Conservation (phyloP, 768 basidiomycete species). For the Leccinum truebloodii region DNA sequence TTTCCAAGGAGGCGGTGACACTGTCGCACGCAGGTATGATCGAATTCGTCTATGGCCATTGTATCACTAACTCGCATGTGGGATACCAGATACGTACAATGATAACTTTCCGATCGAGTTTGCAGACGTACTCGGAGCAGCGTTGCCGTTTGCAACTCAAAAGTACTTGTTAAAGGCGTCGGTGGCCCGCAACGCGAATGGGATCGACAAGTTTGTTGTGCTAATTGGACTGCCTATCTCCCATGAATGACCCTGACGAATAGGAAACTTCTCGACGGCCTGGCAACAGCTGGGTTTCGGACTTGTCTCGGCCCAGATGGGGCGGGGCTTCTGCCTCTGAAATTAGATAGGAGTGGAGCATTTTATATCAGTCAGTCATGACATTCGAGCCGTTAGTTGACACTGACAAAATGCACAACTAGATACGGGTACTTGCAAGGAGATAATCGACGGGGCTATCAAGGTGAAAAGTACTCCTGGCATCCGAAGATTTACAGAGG, state of each 20-base stretch:
- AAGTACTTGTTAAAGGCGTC: constrained; percentile 16
- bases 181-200: constrained; percentile 11
- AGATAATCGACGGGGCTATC: constrained; percentile 51
- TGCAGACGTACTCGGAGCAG: constrained; percentile 24
- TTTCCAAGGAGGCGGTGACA: constrained; percentile 17
- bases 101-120: constrained; percentile 27
- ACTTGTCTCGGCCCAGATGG: constrained; percentile 40
- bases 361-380: constrained; percentile 38
- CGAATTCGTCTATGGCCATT: neutral
- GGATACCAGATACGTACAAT: constrained; percentile 25
- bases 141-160: constrained; percentile 24
- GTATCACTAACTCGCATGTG: neutral
- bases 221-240: neutral
- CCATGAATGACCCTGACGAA: constrained; percentile 3
- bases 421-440: constrained; percentile 43
- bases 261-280: constrained; percentile 41
- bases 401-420: neutral
- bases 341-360: constrained; percentile 38
- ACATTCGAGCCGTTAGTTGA: neutral
- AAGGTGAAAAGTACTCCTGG: constrained; percentile 45
- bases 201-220: constrained; percentile 24
- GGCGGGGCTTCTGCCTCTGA: constrained; percentile 35
- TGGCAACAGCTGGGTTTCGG: constrained; percentile 39
- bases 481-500: constrained; percentile 30
- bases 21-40: constrained; percentile 17